Base-by-base conservation (phyloP, 1,139 yeast species). In the Lipomyces yarrowii region DNA sequence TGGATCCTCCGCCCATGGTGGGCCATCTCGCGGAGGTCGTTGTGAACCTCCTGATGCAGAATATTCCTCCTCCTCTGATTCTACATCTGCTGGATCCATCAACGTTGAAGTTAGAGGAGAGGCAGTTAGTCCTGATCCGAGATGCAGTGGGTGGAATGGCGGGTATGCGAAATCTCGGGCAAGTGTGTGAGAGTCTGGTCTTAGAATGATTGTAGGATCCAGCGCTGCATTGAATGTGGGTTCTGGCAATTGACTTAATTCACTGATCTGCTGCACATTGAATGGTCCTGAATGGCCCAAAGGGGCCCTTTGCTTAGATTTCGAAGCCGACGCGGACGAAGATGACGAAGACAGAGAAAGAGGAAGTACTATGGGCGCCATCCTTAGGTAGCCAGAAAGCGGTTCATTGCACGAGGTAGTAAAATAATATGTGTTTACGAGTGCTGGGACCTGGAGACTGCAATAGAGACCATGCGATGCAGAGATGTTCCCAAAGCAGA, bases 91-190 rank as follows among this genome's bases (percentile, higher is more conserved):
- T n/a, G 11, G n/a, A 42, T 21, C 26, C 13, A n/a, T 26, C 39
- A 30, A 23, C 6, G 48, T 32, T 5, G 54, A 8, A 11, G 21
- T 32, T 15, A 21, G 5, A 8, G 48, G 15, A 1, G 48, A 35
- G 56, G n/a, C 5, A 8, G 23, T 21, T 8, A 64, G 67, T 13
- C 48, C 62, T 13, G 65, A 59, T 15, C 71, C 68, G 32, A 56
- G 46, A 53, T 70, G 72, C 23, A 69, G 64, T 2, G 69, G 69
- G 52, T 70, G 72, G 51, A 67, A 67, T n/a, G 52, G 59, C 13
- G 72, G 72, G 51, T 70, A 70, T 30, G 72, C 72, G 54, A 70
- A 70, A 57, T 70, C 72, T 30, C 72, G 65, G 35, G 62, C 67
- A 57, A 55, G 23, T 13, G 64, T 60, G 30, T 18, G 56, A 2